Conservation (phyloP, 352 stramenopile genomes). For the Pythium biforme region DNA sequence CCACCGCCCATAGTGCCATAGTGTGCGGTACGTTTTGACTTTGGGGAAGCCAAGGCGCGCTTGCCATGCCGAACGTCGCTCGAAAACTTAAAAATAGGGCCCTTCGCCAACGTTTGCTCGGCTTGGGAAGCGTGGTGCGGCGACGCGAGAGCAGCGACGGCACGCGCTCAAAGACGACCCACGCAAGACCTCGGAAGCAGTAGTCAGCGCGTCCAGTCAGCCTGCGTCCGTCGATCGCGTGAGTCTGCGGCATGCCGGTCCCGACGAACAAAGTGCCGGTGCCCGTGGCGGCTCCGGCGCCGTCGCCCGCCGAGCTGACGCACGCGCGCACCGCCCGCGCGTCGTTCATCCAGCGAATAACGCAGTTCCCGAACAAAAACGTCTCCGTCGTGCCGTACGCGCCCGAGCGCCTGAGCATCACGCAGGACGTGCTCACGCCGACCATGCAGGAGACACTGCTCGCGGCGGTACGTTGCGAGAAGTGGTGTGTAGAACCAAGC, state of each 20-base stretch:
- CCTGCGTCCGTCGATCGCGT: neutral
- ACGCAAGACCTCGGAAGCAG: no score
- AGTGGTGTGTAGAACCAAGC: no score
- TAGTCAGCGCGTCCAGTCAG: neutral
- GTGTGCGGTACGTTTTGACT: no score
- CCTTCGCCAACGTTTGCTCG: no score
- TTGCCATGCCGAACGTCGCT: no score
- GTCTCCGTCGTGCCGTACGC: slow-evolving; percentile 64
- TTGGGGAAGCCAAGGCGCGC: no score
- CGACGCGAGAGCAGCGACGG: no score
- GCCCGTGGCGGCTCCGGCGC: neutral
- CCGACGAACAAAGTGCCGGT: neutral
- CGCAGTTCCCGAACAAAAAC: slow-evolving; percentile 40
- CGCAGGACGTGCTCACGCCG: slow-evolving; percentile 43
- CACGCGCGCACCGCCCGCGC: slow-evolving; percentile 23
- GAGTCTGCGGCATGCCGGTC: slow-evolving; percentile 3
- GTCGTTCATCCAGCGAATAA: slow-evolving; percentile 52
- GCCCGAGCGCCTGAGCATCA: slow-evolving; percentile 65
- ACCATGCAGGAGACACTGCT: slow-evolving; percentile 44
- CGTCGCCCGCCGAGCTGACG: slow-evolving; percentile 1
- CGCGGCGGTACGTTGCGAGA: slow-evolving; percentile 40
- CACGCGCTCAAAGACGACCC: no score
- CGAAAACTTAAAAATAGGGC: neutral
- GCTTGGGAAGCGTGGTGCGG: neutral
- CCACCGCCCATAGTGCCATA: no score